Conservation (phyloP, 208 protist genomes). For the Novymonas esmeraldas region DNA sequence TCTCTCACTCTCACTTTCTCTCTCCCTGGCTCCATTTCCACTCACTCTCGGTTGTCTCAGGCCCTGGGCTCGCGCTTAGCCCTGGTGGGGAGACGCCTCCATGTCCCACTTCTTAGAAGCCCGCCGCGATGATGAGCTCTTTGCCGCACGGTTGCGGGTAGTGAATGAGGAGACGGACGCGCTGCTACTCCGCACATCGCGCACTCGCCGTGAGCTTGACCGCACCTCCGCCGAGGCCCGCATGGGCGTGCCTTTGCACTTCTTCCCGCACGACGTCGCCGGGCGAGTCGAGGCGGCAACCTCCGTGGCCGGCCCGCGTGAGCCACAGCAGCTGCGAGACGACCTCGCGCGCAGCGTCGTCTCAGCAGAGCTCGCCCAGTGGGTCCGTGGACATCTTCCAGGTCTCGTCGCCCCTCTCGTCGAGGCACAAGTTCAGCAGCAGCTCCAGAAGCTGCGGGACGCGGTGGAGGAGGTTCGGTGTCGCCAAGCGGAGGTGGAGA, state of each 20-base stretch:
- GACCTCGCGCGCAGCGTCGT: slow-evolving; percentile 20
- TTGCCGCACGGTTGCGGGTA: slow-evolving; percentile 56
- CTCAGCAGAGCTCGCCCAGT: slow-evolving; percentile 32
- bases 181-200: slow-evolving; percentile 56
- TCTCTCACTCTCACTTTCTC: neutral
- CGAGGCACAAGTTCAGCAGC: slow-evolving; percentile 38
- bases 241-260: slow-evolving; percentile 22
- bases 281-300: neutral
- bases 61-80: neutral
- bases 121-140: slow-evolving; percentile 32
- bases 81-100: no score
- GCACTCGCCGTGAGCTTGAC: slow-evolving; percentile 43
- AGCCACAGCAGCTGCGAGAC: neutral
- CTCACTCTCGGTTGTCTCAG: neutral
- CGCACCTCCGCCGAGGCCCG: slow-evolving; percentile 14
- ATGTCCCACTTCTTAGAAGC: slow-evolving; percentile 15
- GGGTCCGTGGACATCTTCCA: slow-evolving; percentile 30
- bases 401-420: slow-evolving; percentile 30
- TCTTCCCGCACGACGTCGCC: neutral
- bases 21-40: neutral
- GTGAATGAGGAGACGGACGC: slow-evolving; percentile 81
- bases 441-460: slow-evolving; percentile 22
- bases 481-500: slow-evolving; percentile 19
- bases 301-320: neutral
- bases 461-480: slow-evolving; percentile 24